phyloP scores from a whole-genome alignment of 164 flowering plant species.

The Vitis riparia region DNA sequence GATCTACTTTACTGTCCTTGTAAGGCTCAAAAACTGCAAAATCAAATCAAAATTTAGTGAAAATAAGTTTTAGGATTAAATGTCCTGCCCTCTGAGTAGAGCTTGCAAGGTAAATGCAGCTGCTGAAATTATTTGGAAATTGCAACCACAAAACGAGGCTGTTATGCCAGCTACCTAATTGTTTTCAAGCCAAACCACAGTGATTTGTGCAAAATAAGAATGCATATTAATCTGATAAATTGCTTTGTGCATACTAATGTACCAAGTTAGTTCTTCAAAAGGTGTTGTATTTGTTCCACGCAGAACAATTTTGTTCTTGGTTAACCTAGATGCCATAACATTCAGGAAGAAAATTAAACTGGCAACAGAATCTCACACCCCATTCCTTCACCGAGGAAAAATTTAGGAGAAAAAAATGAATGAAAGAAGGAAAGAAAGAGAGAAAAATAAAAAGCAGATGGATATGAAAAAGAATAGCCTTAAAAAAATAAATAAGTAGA shows the following conservation, averaged over 20 bases:
- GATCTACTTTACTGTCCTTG: slow-evolving; percentile 84
- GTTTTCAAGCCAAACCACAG: not conserved
- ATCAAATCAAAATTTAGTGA: not conserved
- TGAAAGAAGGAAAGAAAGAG: not conserved
- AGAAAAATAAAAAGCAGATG: not conserved
- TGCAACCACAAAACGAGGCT: not conserved
- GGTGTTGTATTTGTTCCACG: not conserved
- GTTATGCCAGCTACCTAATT: not conserved
- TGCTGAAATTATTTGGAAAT: not conserved
- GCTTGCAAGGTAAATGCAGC: not conserved
- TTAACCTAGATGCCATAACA: not conserved
- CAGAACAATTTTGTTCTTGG: not conserved
- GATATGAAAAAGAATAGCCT: not conserved
- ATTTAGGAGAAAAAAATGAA: not conserved
- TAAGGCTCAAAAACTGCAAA: slow-evolving; percentile 93
- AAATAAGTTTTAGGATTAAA: no score
- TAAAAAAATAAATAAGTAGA: no score
- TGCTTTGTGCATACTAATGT: no score
- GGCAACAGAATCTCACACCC: not conserved
- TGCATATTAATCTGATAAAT: no score
- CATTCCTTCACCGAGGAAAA: not conserved
- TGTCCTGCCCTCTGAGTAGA: not conserved
- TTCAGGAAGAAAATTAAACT: not conserved
- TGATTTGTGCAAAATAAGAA: not conserved
- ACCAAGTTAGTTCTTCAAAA: not conserved